A percentile compares a stretch with the other conserved stretches of the same genome.
These are phyloP conservation scores for Cladophialophora carrionii DNA, from an alignment of 2,329 filamentous ascomycete species.

Conservation along the genomic window DNA sequence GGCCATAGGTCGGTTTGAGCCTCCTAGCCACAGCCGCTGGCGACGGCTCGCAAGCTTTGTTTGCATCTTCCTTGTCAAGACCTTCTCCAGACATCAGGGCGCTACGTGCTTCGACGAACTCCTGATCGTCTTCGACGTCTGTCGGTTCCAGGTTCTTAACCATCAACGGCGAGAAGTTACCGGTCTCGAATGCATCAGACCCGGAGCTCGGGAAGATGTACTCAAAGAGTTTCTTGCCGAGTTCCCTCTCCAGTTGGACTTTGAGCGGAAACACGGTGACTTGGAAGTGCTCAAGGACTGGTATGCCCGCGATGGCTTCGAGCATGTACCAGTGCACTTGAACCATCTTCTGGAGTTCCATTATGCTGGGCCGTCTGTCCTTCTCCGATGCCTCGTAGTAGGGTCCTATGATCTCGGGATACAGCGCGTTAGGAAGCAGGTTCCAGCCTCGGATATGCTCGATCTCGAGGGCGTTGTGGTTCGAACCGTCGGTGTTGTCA, in stretches of 20 bases:
- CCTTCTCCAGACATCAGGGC: slow-evolving; percentile 38
- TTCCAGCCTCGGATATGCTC: slow-evolving; percentile 88
- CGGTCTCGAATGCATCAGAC: slow-evolving; percentile 54
- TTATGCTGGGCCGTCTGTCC: slow-evolving; percentile 49
- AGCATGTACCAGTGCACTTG: slow-evolving; percentile 97
- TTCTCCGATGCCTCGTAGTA: slow-evolving; percentile 67
- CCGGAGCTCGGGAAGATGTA: slow-evolving; percentile 93
- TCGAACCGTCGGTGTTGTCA: slow-evolving; percentile 95
- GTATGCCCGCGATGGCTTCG: slow-evolving; percentile 95
- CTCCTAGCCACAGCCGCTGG: slow-evolving; percentile 79
- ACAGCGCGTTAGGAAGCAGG: slow-evolving; percentile 83
- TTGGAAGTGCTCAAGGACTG: slow-evolving; percentile 95
- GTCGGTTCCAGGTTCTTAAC: slow-evolving; percentile 58
- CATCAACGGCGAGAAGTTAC: slow-evolving; percentile 57
- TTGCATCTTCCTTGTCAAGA: slow-evolving; percentile 39
- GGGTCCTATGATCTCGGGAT: slow-evolving; percentile 92
- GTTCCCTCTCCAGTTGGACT: slow-evolving; percentile 88
- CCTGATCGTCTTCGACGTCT: slow-evolving; percentile 48
- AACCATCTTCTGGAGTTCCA: slow-evolving; percentile 68
- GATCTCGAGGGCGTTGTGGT: slow-evolving; percentile 88
- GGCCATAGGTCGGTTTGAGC: slow-evolving; percentile 73
- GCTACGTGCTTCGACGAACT: slow-evolving; percentile 53
- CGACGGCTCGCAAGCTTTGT: slow-evolving; percentile 61
- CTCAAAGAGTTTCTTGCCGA: slow-evolving; percentile 90
- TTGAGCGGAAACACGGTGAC: slow-evolving; percentile 91